phyloP scores from a whole-genome alignment of 2,329 filamentous ascomycete species.

The Clarireedia paspali region DNA sequence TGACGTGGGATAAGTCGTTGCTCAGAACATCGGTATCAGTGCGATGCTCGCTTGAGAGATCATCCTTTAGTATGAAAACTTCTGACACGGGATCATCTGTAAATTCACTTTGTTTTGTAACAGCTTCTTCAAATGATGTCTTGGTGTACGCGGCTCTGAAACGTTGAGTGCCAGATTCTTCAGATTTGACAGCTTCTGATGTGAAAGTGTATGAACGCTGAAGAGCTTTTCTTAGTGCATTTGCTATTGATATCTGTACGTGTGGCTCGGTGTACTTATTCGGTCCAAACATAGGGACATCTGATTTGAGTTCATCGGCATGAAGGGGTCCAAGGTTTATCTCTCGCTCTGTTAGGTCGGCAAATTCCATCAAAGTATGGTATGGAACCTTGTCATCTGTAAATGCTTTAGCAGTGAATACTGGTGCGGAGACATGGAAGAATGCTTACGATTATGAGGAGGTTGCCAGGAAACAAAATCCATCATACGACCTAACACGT shows the following conservation, averaged over 20 bases:
- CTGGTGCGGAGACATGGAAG: not conserved
- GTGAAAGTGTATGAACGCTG: constrained; percentile 9
- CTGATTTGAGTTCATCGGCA: constrained; percentile 44
- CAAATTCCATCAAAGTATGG: constrained; percentile 48
- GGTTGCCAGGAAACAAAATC: constrained; percentile 54
- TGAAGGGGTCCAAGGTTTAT: constrained; percentile 48
- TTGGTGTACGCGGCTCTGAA: constrained; percentile 3
- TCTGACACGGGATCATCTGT: constrained; percentile 1
- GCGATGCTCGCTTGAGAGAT: not conserved
- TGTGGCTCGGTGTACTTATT: constrained; percentile 35
- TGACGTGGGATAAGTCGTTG: constrained; percentile 13
- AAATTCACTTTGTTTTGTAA: not conserved
- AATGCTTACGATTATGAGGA: constrained; percentile 39
- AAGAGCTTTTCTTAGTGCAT: constrained; percentile 23
- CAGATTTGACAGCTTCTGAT: constrained; percentile 5
- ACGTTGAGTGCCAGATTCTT: not conserved
- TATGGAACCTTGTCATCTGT: constrained; percentile 43
- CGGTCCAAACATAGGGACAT: constrained; percentile 50
- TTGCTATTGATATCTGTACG: constrained; percentile 18
- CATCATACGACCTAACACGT: constrained; percentile 38
- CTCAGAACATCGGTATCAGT: constrained; percentile 2
- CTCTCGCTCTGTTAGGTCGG: constrained; percentile 42
- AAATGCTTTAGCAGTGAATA: not conserved
- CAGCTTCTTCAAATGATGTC: constrained; percentile 5
- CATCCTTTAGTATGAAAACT: not conserved